Conservation (phyloP, 225 moss, liverwort and hornwort species). For the Pseudoscleropodium purum region DNA sequence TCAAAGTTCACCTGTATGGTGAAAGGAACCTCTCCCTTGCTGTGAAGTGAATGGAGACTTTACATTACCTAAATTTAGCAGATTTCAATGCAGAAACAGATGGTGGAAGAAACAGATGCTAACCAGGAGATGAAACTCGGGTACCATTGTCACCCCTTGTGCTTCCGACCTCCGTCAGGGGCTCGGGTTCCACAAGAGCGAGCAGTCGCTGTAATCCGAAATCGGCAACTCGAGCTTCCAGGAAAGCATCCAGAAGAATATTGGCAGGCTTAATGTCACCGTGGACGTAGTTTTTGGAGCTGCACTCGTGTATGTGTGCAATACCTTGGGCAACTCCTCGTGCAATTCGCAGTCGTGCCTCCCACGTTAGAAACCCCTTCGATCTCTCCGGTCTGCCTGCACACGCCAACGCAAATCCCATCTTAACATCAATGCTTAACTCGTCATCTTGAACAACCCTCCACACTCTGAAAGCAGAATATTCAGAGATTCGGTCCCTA, state of each 20-base stretch:
- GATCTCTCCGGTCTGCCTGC: slow-evolving; percentile 27
- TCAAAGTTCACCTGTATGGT: neutral
- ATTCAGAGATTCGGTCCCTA: neutral
- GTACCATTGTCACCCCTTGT: neutral
- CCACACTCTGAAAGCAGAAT: neutral
- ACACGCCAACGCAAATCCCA: neutral
- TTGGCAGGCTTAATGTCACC: slow-evolving; percentile 41
- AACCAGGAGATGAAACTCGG: slow-evolving; percentile 2
- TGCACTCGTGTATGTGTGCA: slow-evolving; percentile 51
- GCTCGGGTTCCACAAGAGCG: slow-evolving; percentile 17
- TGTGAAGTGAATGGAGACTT: neutral
- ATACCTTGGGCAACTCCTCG: slow-evolving; percentile 42
- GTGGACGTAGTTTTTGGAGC: slow-evolving; percentile 30
- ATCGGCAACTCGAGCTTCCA: slow-evolving; percentile 40
- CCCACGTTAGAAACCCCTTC: slow-evolving; percentile 35
- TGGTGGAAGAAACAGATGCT: neutral
- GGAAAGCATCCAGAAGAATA: slow-evolving; percentile 35
- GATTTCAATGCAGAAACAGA: neutral
- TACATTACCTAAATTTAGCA: neutral
- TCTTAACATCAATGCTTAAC: neutral
- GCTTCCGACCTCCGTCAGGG: slow-evolving; percentile 13
- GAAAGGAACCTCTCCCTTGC: neutral
- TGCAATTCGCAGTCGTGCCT: slow-evolving; percentile 19
- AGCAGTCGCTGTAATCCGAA: slow-evolving; percentile 71
- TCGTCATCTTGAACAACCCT: neutral